Conservation (phyloP, 2,329 filamentous ascomycete genomes). For the Exophiala lecanii-corni region DNA sequence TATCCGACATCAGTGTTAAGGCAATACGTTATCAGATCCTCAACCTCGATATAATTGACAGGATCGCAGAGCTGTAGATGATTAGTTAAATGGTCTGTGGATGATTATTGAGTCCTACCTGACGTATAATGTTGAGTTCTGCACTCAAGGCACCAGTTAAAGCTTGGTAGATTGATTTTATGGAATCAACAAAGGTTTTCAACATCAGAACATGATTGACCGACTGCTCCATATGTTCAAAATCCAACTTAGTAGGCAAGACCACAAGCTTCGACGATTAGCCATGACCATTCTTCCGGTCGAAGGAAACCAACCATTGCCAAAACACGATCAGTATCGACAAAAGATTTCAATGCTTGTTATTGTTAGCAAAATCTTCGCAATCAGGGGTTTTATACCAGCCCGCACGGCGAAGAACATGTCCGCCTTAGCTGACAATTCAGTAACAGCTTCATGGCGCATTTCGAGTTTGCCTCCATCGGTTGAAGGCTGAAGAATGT, state of each 20-base stretch:
- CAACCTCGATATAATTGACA: constrained; percentile 56
- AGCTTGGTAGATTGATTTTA: constrained; percentile 64
- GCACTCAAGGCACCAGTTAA: constrained; percentile 60
- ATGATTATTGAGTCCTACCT: constrained; percentile 35
- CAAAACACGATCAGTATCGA: constrained; percentile 75
- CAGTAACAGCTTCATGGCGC: constrained; percentile 77
- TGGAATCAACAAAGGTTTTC: constrained; percentile 70
- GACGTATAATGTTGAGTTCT: constrained; percentile 63
- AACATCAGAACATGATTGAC: constrained; percentile 84
- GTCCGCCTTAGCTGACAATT: constrained; percentile 75
- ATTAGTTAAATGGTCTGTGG: constrained; percentile 1
- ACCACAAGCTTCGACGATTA: constrained; percentile 61
- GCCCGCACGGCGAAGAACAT: constrained; percentile 75
- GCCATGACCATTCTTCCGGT: constrained; percentile 14
- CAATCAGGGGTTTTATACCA: constrained; percentile 42
- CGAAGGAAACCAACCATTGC: constrained; percentile 56
- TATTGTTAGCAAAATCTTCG: constrained; percentile 13
- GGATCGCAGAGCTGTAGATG: constrained; percentile 56
- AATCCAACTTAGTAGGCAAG: constrained; percentile 60
- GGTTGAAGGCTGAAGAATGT: constrained; percentile 83
- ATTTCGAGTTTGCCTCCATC: constrained; percentile 61
- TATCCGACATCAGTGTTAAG: constrained; percentile 80
- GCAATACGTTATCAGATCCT: constrained; percentile 60
- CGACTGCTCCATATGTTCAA: constrained; percentile 69
- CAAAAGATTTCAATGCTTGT: constrained; percentile 65